Percentiles rank a stretch among this genome's conserved stretches.
phyloP scores from a whole-genome alignment of 768 basidiomycete genomes.

The Tricholoma terreum region DNA sequence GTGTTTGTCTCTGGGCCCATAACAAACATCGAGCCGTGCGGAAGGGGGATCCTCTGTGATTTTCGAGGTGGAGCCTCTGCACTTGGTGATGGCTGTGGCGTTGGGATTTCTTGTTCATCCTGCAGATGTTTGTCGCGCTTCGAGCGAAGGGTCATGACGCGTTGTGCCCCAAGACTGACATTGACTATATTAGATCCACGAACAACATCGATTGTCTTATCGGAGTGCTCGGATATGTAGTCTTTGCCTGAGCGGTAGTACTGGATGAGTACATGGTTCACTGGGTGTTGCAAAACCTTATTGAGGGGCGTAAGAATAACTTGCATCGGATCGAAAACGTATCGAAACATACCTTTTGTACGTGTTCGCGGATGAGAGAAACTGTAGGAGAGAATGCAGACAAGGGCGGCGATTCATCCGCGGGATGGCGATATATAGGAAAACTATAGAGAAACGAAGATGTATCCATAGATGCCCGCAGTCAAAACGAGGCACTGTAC shows the following conservation, averaged over 20 bases:
- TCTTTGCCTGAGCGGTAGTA: constrained; percentile 76
- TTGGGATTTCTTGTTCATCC: background rate
- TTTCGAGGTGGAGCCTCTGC: constrained; percentile 6
- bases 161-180: constrained; percentile 75
- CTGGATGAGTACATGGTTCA: constrained; percentile 85
- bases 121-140: constrained; percentile 36
- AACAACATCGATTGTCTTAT: constrained; percentile 83
- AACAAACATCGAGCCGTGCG: constrained; percentile 82
- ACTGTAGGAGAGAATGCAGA: constrained; percentile 68
- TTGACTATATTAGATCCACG: constrained; percentile 75
- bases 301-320: background rate
- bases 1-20: constrained; percentile 71
- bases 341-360: constrained; percentile 41
- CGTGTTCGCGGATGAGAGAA: constrained; percentile 56
- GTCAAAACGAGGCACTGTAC: constrained; percentile 14
- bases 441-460: constrained; percentile 38
- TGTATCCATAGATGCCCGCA: background rate
- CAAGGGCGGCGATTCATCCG: constrained; percentile 72
- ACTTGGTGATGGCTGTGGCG: background rate
- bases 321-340: background rate
- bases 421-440: constrained; percentile 80
- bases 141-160: constrained; percentile 69
- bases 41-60: constrained; percentile 66
- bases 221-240: constrained; percentile 84
- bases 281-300: constrained; percentile 49